phyloP scores from a whole-genome alignment of 768 basidiomycete species.

The Scleroderma bovista region DNA sequence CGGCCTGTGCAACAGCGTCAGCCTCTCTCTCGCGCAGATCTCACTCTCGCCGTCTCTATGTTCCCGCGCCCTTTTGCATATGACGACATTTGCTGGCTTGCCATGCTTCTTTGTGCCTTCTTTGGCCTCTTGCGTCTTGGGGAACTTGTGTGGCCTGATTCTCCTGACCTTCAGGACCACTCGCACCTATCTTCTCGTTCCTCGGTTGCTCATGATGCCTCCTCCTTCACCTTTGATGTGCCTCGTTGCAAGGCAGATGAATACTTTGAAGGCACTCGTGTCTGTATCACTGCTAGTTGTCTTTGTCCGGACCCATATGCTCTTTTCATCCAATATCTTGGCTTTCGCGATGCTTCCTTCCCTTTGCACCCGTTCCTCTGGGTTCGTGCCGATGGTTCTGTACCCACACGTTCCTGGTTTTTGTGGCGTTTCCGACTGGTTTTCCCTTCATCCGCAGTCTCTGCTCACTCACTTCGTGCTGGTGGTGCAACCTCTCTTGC shows the following conservation, averaged over 20 bases:
- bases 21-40: constrained; percentile 11
- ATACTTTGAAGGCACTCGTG: constrained; percentile 12
- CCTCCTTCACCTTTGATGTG: neutral
- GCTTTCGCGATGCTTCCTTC: constrained; percentile 17
- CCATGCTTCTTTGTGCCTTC: constrained; percentile 10
- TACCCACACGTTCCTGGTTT: constrained; percentile 35
- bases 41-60: constrained; percentile 3
- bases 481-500: constrained; percentile 40
- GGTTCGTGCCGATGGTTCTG: constrained; percentile 22
- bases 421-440: constrained; percentile 14
- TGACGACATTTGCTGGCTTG: constrained; percentile 21
- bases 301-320: constrained; percentile 4
- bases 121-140: constrained; percentile 12
- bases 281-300: constrained; percentile 1
- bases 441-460: neutral
- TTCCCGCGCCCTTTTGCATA: neutral
- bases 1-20: neutral
- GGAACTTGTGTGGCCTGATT: constrained; percentile 19
- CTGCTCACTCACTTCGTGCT: constrained; percentile 31
- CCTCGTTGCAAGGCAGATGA: constrained; percentile 15
- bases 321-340: constrained; percentile 19
- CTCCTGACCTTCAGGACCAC: constrained; percentile 1
- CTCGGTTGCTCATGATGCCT: neutral
- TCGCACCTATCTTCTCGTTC: constrained; percentile 2
- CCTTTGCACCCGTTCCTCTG: constrained; percentile 29